Evolutionary conservation across 805 yeast species (phyloP), one percentile per base, ranked within the genome.

Genomic region (Torulaspora gathmanii): DNA sequence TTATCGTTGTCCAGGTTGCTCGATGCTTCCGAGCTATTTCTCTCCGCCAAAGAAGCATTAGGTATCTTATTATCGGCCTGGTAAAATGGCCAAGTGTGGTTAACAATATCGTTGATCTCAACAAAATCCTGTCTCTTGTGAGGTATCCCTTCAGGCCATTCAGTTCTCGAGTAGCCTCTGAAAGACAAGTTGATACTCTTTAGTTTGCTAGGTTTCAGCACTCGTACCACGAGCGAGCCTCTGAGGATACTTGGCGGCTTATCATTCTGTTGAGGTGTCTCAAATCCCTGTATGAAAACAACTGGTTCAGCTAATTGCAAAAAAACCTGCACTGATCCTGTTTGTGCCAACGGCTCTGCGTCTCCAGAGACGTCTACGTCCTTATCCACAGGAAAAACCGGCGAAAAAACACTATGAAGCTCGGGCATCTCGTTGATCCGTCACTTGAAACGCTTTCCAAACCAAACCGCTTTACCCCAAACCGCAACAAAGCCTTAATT

Each of bases 141-240:
- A 0, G 98, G 98, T 15, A 91, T 90, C 2, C 99, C 99, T 59
- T 93, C 97, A 2, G 97, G 97, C 96, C 97, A 90, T 49, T 90
- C 96, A 0, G 96, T 90, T 52, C 85, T 74, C 29, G 85, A 77
- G 1, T 64, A 60, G 1, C 96, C 97, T 42, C 73, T 73, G 54
- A 90, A 79, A 1, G 72, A 69, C 38, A 90, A 69, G 4, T 69
- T 61, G 10, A 90, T 77, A 15, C 76, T 61, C 63, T 84, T 86
- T 49, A 90, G 69, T 60, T 81, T 86, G 23, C 82, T 72, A 0
- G 91, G 82, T 56, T 87, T 88, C 37, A 80, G 56, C 5, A 90
- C 75, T 39, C 90, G 72, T 2, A 90, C 49, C 38, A 82, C 76
- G 15, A 90, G 67, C 23, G 89, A 78, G 1, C 98, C 98, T 43